Conservation (phyloP, 352 stramenopile species). For the Globisporangium alternatum region DNA sequence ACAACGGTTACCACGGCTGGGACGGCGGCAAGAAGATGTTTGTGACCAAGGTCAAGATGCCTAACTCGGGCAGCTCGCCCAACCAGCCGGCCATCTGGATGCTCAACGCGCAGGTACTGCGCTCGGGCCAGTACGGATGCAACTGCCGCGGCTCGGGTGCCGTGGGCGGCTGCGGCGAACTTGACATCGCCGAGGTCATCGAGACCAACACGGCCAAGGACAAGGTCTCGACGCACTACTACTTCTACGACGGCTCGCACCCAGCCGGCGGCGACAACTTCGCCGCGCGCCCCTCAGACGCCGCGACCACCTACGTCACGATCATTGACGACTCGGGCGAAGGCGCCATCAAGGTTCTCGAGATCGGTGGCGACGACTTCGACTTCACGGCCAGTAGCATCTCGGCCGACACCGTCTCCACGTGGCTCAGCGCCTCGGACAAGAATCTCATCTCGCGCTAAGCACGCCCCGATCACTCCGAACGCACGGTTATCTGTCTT, state of each 20-base stretch:
- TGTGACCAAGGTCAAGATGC: constrained; percentile 69
- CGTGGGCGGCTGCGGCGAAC: constrained; percentile 61
- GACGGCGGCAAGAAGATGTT: constrained; percentile 78
- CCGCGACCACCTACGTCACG: constrained; percentile 41
- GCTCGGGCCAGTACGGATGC: constrained; percentile 67
- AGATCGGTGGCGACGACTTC: constrained; percentile 40
- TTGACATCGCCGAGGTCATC: constrained; percentile 72
- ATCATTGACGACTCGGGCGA: constrained; percentile 43
- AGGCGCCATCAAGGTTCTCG: constrained; percentile 43
- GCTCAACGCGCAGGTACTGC: constrained; percentile 68
- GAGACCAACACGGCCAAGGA: constrained; percentile 52
- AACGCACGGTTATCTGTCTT: neutral
- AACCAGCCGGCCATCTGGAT: constrained; percentile 76
- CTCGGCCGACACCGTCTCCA: constrained; percentile 25
- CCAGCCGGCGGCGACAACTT: constrained; percentile 44
- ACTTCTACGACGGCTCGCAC: constrained; percentile 59
- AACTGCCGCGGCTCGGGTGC: constrained; percentile 61
- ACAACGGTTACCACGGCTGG: constrained; percentile 70
- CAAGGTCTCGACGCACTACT: constrained; percentile 71
- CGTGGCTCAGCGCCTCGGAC: constrained; percentile 36
- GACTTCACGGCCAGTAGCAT: constrained; percentile 32
- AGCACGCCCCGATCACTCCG: neutral
- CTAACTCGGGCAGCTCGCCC: constrained; percentile 22
- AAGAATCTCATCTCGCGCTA: constrained; percentile 29
- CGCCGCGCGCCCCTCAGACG: constrained; percentile 27